phyloP scores from a whole-genome alignment of 345 rosid genomes.

The Rhodamnia rubescens region DNA sequence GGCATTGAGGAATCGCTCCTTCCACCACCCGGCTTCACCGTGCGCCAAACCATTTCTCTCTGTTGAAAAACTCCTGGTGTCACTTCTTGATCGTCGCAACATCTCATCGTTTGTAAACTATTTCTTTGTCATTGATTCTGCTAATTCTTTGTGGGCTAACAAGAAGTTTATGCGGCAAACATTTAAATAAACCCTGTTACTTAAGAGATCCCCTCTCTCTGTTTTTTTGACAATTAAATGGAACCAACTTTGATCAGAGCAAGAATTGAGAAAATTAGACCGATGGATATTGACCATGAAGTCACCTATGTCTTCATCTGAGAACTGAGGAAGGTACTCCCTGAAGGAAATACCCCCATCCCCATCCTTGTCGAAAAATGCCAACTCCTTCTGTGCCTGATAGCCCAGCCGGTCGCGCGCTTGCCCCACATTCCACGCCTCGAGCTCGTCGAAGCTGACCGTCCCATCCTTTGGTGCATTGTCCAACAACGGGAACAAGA shows the following conservation, averaged over 20 bases:
- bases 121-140: not conserved
- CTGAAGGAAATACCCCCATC: constrained; percentile 43
- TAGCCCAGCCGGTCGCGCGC: constrained; percentile 34
- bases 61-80: not conserved
- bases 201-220: not conserved
- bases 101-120: not conserved
- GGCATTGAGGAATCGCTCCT: constrained; percentile 40
- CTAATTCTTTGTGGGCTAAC: not conserved
- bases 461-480: constrained; percentile 36
- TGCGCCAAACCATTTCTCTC: constrained; percentile 35
- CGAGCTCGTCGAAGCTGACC: constrained; percentile 46
- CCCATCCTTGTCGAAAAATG: constrained; percentile 31
- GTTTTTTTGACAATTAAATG: not conserved
- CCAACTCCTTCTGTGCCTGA: constrained; percentile 32
- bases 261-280: not conserved
- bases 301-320: constrained; percentile 38
- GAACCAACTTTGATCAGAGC: not conserved
- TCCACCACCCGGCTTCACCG: constrained; percentile 82
- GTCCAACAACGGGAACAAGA: constrained; percentile 58
- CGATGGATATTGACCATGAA: not conserved
- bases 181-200: not conserved
- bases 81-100: not conserved
- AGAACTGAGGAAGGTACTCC: constrained; percentile 57
- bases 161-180: not conserved
- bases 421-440: constrained; percentile 41